Percentiles rank a stretch among this genome's conserved stretches.
phyloP scores from a whole-genome alignment of 768 basidiomycete species.

The Pulveroboletus sp. region DNA sequence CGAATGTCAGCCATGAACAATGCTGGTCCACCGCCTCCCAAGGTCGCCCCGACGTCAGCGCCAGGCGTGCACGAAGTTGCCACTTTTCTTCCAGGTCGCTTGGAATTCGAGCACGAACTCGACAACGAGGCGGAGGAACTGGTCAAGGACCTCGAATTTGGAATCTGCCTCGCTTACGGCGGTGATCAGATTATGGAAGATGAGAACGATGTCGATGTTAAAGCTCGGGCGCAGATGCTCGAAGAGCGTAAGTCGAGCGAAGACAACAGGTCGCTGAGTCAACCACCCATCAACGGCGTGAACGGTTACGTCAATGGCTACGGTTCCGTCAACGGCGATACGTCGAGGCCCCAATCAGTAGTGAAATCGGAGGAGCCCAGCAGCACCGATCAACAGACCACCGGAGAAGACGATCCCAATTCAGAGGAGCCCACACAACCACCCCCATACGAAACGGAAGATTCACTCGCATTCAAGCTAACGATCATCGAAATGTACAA shows the following conservation, averaged over 20 bases:
- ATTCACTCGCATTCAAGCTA: constrained; percentile 85
- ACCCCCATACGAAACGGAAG: constrained; percentile 76
- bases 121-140: constrained; percentile 96
- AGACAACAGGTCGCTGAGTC: constrained; percentile 19
- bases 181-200: constrained; percentile 81
- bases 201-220: constrained; percentile 71
- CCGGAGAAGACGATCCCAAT: constrained; percentile 55
- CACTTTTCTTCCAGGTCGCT: constrained; percentile 90
- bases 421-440: constrained; percentile 65
- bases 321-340: constrained; percentile 36
- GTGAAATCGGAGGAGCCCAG: constrained; percentile 45
- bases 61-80: constrained; percentile 91
- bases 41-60: constrained; percentile 79
- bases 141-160: constrained; percentile 95
- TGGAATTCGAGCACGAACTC: constrained; percentile 96
- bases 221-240: constrained; percentile 41
- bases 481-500: constrained; percentile 87
- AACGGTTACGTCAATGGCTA: constrained; percentile 34
- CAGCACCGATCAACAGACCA: constrained; percentile 29
- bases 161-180: constrained; percentile 77
- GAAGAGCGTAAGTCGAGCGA: constrained; percentile 36
- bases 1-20: constrained; percentile 80
- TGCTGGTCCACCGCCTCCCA: constrained; percentile 52
- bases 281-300: constrained; percentile 20
- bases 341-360: constrained; percentile 23